A percentile compares a stretch with the other conserved stretches of the same genome.
These are phyloP conservation scores for Aspergillus melleus DNA, from an alignment of 2,329 filamentous ascomycete genomes.

Conservation along the genomic window DNA sequence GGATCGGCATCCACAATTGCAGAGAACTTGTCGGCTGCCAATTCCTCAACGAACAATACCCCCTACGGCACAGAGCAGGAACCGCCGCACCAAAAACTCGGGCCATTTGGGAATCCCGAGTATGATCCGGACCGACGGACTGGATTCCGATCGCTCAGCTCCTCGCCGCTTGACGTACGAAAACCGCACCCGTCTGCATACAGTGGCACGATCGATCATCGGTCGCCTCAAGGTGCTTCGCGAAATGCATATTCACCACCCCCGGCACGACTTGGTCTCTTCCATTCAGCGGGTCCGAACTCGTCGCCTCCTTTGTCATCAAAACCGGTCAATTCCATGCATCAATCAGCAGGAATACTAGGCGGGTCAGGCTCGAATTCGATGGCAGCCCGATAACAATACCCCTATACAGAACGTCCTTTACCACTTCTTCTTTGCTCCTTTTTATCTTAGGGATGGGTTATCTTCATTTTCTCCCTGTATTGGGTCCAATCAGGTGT, in stretches of 20 bases:
- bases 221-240: conserved; percentile 24
- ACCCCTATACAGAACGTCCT: neutral
- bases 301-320: conserved; percentile 32
- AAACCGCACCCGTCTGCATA: conserved; percentile 35
- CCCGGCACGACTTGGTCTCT: conserved; percentile 35
- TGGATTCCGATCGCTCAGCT: conserved; percentile 38
- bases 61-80: conserved; percentile 43
- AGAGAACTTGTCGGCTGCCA: conserved; percentile 28
- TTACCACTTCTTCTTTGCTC: neutral
- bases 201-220: conserved; percentile 24
- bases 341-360: conserved; percentile 32
- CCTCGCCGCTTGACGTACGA: conserved; percentile 41
- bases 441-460: neutral
- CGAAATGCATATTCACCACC: conserved; percentile 37
- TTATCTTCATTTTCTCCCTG: conserved; percentile 6
- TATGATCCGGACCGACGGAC: conserved; percentile 36
- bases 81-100: conserved; percentile 21
- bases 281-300: conserved; percentile 30
- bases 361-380: conserved; percentile 31
- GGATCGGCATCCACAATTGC: conserved; percentile 50
- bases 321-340: conserved; percentile 32
- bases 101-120: conserved; percentile 32
- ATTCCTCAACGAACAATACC: conserved; percentile 45
- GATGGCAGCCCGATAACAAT: conserved; percentile 33
- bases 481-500: conserved; percentile 18